These are phyloP conservation scores for Aspergillus viridinutans DNA, from an alignment of 2,329 filamentous ascomycete genomes.

Conservation along the genomic window DNA sequence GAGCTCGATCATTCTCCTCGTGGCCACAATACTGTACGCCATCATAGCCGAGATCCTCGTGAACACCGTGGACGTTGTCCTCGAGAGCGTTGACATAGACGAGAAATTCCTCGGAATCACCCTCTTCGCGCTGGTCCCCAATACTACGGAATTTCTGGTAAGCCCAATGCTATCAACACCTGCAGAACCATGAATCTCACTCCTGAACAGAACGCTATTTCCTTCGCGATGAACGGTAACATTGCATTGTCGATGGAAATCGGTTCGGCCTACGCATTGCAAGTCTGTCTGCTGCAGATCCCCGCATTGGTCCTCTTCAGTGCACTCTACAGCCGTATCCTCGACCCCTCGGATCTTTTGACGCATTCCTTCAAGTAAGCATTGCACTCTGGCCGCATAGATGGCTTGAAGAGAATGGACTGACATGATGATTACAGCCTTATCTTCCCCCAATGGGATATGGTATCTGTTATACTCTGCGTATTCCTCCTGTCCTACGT, in stretches of 20 bases:
- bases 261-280: slow-evolving; percentile 90
- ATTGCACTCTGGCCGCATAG: not conserved
- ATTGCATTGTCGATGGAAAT: slow-evolving; percentile 99
- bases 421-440: slow-evolving; percentile 48
- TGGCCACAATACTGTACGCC: slow-evolving; percentile 89
- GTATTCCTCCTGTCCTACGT: slow-evolving; percentile 96
- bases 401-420: not conserved
- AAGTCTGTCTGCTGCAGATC: slow-evolving; percentile 92
- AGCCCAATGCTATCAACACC: slow-evolving; percentile 29
- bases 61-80: slow-evolving; percentile 92
- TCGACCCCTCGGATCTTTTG: slow-evolving; percentile 52
- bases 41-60: slow-evolving; percentile 95
- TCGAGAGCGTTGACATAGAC: slow-evolving; percentile 85
- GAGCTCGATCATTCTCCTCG: slow-evolving; percentile 82
- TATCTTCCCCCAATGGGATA: slow-evolving; percentile 98
- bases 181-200: not conserved
- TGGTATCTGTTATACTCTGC: slow-evolving; percentile 93
- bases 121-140: slow-evolving; percentile 91
- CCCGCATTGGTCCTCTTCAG: slow-evolving; percentile 90
- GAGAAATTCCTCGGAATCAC: slow-evolving; percentile 98
- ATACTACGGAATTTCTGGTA: slow-evolving; percentile 96
- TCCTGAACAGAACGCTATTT: slow-evolving; percentile 78
- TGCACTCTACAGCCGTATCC: slow-evolving; percentile 61
- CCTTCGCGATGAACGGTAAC: slow-evolving; percentile 99
- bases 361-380: slow-evolving; percentile 52